A percentile compares a stretch with the other conserved stretches of the same genome.
Evolutionary conservation across 257 asterid species (phyloP).

Genomic region (Rhazya stricta): DNA sequence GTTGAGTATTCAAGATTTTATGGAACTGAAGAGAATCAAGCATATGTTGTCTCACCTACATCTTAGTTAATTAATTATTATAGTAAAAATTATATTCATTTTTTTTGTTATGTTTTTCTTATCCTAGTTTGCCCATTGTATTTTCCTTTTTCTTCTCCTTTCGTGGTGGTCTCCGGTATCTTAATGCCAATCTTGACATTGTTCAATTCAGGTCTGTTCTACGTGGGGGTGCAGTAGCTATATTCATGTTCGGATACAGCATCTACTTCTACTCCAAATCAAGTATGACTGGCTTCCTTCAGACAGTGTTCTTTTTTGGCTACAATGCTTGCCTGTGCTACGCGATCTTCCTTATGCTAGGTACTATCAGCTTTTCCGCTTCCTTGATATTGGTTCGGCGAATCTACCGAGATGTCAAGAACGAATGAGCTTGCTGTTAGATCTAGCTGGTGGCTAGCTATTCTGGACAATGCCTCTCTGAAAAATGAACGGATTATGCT

Average conservation of each 20-base stretch:
- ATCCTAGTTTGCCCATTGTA: not conserved
- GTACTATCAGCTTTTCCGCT: constrained; percentile 56
- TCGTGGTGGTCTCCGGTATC: not conserved
- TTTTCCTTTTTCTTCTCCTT: constrained; percentile 1
- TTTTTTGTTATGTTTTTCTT: not conserved
- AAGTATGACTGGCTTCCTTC: constrained; percentile 62
- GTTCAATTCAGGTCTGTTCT: constrained; percentile 57
- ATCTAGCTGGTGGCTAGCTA: not conserved
- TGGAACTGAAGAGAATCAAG: not conserved
- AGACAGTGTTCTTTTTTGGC: constrained; percentile 56
- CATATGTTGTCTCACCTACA: not conserved
- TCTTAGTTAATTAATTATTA: not conserved
- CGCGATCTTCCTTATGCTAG: constrained; percentile 73
- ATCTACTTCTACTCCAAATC: constrained; percentile 58
- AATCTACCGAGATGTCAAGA: constrained; percentile 59
- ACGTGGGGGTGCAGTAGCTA: constrained; percentile 75
- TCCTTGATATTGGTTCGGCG: constrained; percentile 56
- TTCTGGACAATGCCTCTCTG: not conserved
- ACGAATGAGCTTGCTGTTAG: constrained; percentile 40
- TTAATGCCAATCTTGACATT: constrained; percentile 7
- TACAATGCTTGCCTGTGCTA: constrained; percentile 67
- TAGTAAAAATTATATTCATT: not conserved
- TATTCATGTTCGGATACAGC: constrained; percentile 61
- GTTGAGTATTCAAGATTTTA: not conserved
- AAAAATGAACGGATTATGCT: not conserved